These are phyloP conservation scores for Ceratocystis ficicola DNA, from an alignment of 2,329 filamentous ascomycete genomes.

Conservation along the genomic window DNA sequence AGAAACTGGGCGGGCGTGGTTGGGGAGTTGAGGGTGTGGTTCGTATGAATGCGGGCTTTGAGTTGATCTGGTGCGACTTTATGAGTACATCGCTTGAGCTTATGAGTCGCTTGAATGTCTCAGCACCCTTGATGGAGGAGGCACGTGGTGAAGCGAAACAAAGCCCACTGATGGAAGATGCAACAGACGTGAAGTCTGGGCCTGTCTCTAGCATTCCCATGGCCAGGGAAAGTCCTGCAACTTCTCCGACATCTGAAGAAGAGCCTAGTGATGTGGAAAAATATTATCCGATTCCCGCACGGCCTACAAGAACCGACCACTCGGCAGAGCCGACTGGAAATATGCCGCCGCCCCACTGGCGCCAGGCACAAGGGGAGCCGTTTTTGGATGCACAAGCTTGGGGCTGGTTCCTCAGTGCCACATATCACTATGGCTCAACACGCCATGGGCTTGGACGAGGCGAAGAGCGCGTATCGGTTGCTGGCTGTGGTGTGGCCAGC, in stretches of 20 bases:
- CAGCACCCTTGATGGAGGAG: conserved; percentile 29
- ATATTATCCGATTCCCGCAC: conserved; percentile 31
- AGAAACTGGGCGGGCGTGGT: conserved; percentile 33
- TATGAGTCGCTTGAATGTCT: conserved; percentile 36
- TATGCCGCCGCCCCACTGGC: conserved; percentile 22
- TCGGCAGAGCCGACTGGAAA: conserved; percentile 24
- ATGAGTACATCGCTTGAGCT: conserved; percentile 34
- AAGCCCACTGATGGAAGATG: neutral
- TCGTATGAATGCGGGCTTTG: conserved; percentile 41
- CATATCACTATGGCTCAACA: conserved; percentile 34
- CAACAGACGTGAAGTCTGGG: neutral
- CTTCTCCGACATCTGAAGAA: neutral
- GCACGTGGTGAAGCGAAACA: conserved; percentile 14
- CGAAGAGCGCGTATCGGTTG: conserved; percentile 32
- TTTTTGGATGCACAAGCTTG: conserved; percentile 33
- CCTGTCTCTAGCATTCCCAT: neutral
- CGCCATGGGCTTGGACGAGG: conserved; percentile 32
- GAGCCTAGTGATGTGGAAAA: conserved; percentile 16
- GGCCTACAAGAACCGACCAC: conserved; percentile 30
- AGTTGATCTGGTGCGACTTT: conserved; percentile 43
- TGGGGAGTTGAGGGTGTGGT: conserved; percentile 41
- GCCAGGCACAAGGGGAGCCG: conserved; percentile 30
- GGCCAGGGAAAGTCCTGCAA: neutral
- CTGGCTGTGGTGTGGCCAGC: conserved; percentile 33
- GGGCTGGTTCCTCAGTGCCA: conserved; percentile 36